Evolutionary conservation across 306 rosid species (phyloP).

Genomic region (Echinosophora koreensis): DNA sequence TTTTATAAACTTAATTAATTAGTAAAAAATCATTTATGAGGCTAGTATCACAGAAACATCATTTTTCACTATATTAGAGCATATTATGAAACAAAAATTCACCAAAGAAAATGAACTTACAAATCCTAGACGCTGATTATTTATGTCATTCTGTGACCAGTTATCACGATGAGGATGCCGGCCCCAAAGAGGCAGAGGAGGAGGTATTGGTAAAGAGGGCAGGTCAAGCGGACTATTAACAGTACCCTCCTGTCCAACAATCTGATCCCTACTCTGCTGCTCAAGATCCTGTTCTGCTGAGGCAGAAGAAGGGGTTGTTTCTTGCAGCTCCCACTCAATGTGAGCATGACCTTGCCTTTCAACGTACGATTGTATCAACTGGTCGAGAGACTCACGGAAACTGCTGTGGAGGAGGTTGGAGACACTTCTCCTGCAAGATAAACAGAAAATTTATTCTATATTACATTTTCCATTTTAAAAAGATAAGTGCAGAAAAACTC

Average conservation of each 20-base stretch:
- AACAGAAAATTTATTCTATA: constrained; percentile 38
- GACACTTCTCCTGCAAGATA: constrained; percentile 87
- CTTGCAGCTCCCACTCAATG: constrained; percentile 78
- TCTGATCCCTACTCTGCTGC: constrained; percentile 63
- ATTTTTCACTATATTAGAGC: background rate
- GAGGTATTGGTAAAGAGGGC: constrained; percentile 65
- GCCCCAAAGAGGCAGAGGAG: constrained; percentile 72
- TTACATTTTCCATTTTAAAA: constrained; percentile 23
- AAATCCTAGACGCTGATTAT: constrained; percentile 67
- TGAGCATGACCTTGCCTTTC: constrained; percentile 77
- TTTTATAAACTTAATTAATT: constrained; percentile 8
- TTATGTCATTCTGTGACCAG: constrained; percentile 78
- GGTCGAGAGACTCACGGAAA: constrained; percentile 89
- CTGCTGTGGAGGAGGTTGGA: constrained; percentile 91
- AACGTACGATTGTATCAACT: constrained; percentile 81
- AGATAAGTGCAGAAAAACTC: constrained; percentile 28
- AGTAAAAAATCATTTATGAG: background rate
- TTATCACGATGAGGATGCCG: constrained; percentile 63
- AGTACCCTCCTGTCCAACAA: constrained; percentile 57
- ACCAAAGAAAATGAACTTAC: constrained; percentile 54
- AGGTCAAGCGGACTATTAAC: constrained; percentile 55
- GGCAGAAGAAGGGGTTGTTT: constrained; percentile 57
- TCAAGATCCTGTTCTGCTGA: constrained; percentile 71
- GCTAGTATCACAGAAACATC: constrained; percentile 8
- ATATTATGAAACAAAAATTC: constrained; percentile 16